Conservation (phyloP, 257 asterid genomes). For the Solanum tacnaense region DNA sequence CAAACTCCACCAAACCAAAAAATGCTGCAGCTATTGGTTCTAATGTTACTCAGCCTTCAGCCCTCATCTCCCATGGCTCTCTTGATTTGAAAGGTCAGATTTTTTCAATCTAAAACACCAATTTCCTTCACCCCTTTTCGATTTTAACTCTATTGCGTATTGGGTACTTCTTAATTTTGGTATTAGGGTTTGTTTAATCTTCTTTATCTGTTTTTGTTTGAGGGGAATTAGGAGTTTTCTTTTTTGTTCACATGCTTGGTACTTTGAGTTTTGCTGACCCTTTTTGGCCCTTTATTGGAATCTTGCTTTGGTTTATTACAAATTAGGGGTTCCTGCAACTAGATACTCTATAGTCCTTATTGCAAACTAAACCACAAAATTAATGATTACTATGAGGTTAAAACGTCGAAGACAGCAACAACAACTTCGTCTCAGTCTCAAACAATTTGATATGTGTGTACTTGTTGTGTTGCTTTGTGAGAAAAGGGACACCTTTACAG, state of each 20-base stretch:
- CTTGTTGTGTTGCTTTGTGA: neutral
- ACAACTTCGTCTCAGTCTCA: neutral
- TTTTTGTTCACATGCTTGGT: neutral
- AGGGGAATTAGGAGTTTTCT: neutral
- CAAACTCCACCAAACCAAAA: slow-evolving; percentile 18
- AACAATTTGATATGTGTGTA: neutral
- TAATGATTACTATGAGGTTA: neutral
- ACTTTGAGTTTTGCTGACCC: neutral
- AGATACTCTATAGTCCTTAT: neutral
- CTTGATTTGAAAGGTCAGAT: slow-evolving; percentile 53
- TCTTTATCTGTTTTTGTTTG: neutral
- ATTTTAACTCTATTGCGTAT: neutral
- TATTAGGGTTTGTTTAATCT: neutral
- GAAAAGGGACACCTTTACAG: neutral
- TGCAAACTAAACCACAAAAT: neutral
- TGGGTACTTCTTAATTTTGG: neutral
- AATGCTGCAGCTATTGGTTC: slow-evolving; percentile 47
- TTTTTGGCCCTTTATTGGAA: neutral
- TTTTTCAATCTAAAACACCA: neutral
- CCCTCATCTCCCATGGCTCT: slow-evolving; percentile 49
- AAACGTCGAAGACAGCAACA: neutral
- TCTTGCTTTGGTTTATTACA: neutral
- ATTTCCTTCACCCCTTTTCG: neutral
- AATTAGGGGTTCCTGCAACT: neutral
- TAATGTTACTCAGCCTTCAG: slow-evolving; percentile 43